A percentile compares a stretch with the other conserved stretches of the same genome.
These are phyloP conservation scores for Closterium sp. DNA, from an alignment of 139 green algal species.

Conservation along the genomic window DNA sequence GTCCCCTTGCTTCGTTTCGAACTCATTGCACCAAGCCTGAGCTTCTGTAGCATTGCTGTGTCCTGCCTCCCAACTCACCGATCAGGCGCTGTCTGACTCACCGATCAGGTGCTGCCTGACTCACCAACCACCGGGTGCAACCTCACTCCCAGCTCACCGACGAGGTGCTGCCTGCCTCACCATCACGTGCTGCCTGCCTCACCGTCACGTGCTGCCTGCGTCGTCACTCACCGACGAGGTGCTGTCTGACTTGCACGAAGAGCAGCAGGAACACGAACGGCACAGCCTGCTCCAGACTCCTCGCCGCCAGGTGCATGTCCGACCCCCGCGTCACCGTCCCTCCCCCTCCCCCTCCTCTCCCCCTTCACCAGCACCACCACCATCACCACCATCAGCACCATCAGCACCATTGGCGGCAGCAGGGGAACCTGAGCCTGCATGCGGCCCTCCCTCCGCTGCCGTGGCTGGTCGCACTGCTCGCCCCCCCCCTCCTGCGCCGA, in stretches of 20 bases:
- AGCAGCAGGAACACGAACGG: constrained; percentile 27
- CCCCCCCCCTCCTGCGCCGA: not conserved
- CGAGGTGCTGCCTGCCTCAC: not conserved
- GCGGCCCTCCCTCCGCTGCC: not conserved
- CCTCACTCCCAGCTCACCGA: not conserved
- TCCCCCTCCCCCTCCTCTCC: not conserved
- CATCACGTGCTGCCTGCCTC: too few relatives aligned
- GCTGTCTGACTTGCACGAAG: constrained; percentile 27
- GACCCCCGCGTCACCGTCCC: not conserved
- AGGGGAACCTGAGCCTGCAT: not conserved
- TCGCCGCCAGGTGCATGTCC: constrained; percentile 22
- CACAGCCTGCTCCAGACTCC: constrained; percentile 33
- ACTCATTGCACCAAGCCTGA: too few relatives aligned
- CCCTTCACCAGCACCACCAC: not conserved
- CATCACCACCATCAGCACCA: not conserved
- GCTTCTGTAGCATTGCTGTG: too few relatives aligned
- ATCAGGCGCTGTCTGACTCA: not conserved
- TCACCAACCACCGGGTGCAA: not conserved
- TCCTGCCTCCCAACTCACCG: too few relatives aligned
- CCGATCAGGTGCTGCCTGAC: not conserved
- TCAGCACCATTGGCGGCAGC: too few relatives aligned
- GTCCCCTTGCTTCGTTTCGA: too few relatives aligned
- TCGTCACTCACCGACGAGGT: constrained; percentile 17
- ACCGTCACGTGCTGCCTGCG: too few relatives aligned
- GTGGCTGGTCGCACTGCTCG: not conserved